Evolutionary conservation across 495 filamentous ascomycete species (phyloP).

Genomic region (Oidiodendron maius): DNA sequence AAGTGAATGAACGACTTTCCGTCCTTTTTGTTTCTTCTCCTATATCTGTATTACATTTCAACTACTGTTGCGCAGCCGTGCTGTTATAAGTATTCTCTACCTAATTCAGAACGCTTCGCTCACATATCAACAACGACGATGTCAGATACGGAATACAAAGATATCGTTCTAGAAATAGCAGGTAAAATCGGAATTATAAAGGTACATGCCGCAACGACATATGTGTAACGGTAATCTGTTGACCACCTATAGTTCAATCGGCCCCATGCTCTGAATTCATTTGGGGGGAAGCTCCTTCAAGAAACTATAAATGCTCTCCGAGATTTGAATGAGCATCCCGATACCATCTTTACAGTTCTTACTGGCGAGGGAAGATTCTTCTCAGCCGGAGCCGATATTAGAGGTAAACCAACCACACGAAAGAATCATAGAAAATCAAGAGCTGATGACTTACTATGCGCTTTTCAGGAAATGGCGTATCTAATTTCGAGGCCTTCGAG

Average conservation of each 20-base stretch:
- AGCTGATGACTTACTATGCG: not conserved
- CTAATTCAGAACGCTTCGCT: no score
- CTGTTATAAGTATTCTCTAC: no score
- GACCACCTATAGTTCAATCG: conserved; percentile 20
- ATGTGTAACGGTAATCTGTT: not conserved
- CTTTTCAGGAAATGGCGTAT: not conserved
- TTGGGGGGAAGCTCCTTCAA: conserved; percentile 19
- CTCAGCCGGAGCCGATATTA: conserved; percentile 23
- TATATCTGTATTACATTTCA: no score
- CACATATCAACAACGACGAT: no score
- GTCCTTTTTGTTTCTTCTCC: no score
- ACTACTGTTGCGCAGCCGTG: no score
- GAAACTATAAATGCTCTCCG: conserved; percentile 18
- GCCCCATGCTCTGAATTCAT: conserved; percentile 20
- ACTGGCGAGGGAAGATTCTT: conserved; percentile 25
- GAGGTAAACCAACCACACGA: conserved; percentile 12
- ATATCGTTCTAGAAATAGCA: conserved; percentile 15
- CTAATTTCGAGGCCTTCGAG: not conserved
- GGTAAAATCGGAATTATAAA: conserved; percentile 21
- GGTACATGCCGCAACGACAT: not conserved
- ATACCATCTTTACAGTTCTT: conserved; percentile 21
- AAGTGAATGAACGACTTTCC: no score
- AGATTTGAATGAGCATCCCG: conserved; percentile 19
- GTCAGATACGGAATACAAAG: conserved; percentile 11
- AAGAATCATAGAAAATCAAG: no score